Evolutionary conservation across 768 basidiomycete genomes (phyloP).

Genomic region (Xerocomus brunneocitrinus): DNA sequence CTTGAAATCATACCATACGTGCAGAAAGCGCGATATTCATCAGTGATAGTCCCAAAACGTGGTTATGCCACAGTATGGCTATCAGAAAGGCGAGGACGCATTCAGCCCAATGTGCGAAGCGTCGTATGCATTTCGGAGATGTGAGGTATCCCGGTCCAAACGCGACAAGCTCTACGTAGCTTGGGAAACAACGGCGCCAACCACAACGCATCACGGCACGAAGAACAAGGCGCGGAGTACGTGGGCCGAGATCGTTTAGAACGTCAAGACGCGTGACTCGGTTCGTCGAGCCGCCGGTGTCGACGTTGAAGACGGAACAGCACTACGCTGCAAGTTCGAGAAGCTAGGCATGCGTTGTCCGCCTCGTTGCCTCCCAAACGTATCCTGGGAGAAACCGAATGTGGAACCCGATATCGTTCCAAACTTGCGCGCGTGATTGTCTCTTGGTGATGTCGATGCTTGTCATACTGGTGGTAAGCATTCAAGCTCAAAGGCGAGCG

Average conservation of each 20-base stretch:
- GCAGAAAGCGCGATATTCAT: slow-evolving; percentile 17
- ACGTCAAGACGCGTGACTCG: background rate
- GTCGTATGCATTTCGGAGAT: slow-evolving; percentile 29
- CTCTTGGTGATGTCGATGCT: background rate
- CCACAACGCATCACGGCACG: slow-evolving; percentile 34
- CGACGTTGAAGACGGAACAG: background rate
- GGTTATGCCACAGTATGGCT: slow-evolving; percentile 17
- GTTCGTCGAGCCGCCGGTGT: background rate
- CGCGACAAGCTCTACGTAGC: slow-evolving; percentile 22
- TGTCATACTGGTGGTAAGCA: background rate
- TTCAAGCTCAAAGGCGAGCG: background rate
- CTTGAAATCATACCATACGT: slow-evolving; percentile 27
- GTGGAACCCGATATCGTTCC: slow-evolving; percentile 26
- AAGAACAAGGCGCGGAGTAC: slow-evolving; percentile 24
- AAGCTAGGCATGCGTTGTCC: slow-evolving; percentile 15
- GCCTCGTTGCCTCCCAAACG: slow-evolving; percentile 7
- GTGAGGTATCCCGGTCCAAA: slow-evolving; percentile 29
- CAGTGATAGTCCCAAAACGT: slow-evolving; percentile 18
- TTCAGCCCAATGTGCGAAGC: slow-evolving; percentile 36
- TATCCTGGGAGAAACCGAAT: slow-evolving; percentile 2
- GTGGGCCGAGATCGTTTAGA: background rate
- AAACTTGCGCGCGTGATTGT: slow-evolving; percentile 16
- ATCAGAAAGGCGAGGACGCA: slow-evolving; percentile 28
- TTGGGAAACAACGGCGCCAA: slow-evolving; percentile 30
- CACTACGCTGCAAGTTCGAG: background rate